Evolutionary conservation across 2,329 filamentous ascomycete genomes (phyloP), one percentile per base, ranked within the genome.

Genomic region (Aspergillus nomiae): DNA sequence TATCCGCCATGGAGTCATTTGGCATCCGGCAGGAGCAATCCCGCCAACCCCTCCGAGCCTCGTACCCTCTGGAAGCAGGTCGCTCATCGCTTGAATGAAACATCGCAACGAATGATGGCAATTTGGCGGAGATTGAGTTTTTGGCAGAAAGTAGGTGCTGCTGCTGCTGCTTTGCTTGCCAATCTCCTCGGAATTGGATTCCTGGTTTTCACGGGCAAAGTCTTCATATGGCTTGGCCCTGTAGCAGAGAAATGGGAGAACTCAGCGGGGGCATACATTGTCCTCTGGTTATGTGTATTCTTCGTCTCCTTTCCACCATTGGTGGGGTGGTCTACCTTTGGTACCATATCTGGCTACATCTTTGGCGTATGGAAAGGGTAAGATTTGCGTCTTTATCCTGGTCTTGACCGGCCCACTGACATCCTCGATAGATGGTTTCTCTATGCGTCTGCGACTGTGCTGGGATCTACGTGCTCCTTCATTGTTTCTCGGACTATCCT

Each of bases 251-350:
- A 86, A 67, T 97, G 93, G 93, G 87, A 92, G 72, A 84, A 87
- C 34, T 81, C 93, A 6, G 85, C 83, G 0, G 88, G 85, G 58
- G 94, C 92, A 50, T 91, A 88, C 82, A 77, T 89, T 64, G 86
- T 97, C 56, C 83, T 95, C 45, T 96, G 92, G 87, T 76, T 86
- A 36, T 81, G 92, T 70, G 89, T 91, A 41, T 92, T 94, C 75
- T 74, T 86, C 46, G 90, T 93, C 19, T 92, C 90, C 2, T 96
- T 97, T 76, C 94, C 94, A 24, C 94, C 94, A 2, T 78, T 96
- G 70, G 90, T 97, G 66, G 94, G 94, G 16, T 97, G 96, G 82
- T 92, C 90, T 65, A 92, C 90, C 1, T 89, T 90, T 70, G 82
- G 90, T 34, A 91, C 89, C 1, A 83, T 90, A 24, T 82, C 87